Base-by-base conservation (phyloP, 208 protist genomes). In the Trypanosoma avium region DNA sequence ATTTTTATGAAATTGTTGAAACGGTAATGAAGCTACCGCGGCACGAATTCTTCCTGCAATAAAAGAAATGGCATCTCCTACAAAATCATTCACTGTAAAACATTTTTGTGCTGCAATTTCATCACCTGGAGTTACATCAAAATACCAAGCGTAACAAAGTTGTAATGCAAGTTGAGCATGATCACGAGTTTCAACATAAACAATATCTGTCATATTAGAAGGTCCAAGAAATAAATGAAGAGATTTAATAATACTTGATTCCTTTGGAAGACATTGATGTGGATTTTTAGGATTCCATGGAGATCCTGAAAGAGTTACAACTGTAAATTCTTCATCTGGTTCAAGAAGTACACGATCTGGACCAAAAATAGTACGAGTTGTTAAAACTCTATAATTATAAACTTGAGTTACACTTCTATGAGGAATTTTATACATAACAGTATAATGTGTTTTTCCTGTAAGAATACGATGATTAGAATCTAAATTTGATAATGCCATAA, bases 371-470 rank as follows among this genome's bases (percentile, higher is more conserved):
- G 76, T 92, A 48, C 94, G 92, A 12, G 85, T 84, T 50, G 72
- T 71, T 71, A 96, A 92, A 9, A 77, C 85, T 40, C 74, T 79
- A 81, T 98, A 98, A 76, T 98, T 96, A 77, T 97, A 98, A n/a
- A 98, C 84, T 79, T 98, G 97, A 15, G 97, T 95, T 27, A 96
- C 94, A 66, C 89, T 81, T 75, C 91, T 90, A 76, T 98, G 85
- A 10, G 97, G 97, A 22, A 97, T 90, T 68, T 86, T 77, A 79
- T 92, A 98, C n/a, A 86, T 86, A 6, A 99, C 90, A 12, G 96
- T 88, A 61, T 82, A 70, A 4, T 86, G 89, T 71, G 80, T 78
- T 74, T 92, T 75, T 60, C 86, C 73, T 46, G 57, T 45, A 49
- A 63, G 13, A 26, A 54, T 55, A 29, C 60, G 50, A n/a, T 17